Evolutionary conservation across 2,329 filamentous ascomycete species (phyloP).

Genomic region (Cladosporium sp.): DNA sequence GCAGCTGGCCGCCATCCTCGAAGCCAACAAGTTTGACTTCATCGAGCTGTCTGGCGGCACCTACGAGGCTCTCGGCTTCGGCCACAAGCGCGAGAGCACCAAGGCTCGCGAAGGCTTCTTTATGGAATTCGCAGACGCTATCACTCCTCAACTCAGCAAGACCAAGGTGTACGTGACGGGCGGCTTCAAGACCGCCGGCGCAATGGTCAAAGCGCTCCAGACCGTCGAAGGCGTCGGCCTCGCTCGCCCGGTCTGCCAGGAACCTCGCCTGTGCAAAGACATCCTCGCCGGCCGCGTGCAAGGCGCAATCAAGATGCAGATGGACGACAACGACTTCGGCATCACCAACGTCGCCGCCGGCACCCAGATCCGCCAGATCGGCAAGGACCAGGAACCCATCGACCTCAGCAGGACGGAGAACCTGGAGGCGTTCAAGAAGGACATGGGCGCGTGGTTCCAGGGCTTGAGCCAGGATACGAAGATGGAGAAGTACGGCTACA

Average conservation of each 20-base stretch:
- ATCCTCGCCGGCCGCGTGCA: conserved; percentile 49
- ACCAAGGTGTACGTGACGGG: conserved; percentile 62
- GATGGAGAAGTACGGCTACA: conserved; percentile 31
- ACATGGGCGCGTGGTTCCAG: conserved; percentile 46
- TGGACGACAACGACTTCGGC: conserved; percentile 56
- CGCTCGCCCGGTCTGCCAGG: conserved; percentile 55
- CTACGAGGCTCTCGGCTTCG: conserved; percentile 56
- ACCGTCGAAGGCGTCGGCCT: conserved; percentile 62
- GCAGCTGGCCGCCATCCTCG: conserved; percentile 50
- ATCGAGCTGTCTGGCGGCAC: conserved; percentile 63
- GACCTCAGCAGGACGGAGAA: conserved; percentile 53
- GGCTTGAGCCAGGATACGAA: conserved; percentile 9
- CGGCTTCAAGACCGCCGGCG: conserved; percentile 55
- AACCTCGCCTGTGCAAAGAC: conserved; percentile 48
- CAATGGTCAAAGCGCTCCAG: conserved; percentile 59
- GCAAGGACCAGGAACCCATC: conserved; percentile 55
- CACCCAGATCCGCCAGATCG: conserved; percentile 54
- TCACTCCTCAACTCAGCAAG: conserved; percentile 50
- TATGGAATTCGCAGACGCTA: conserved; percentile 58
- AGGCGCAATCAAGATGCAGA: conserved; percentile 49
- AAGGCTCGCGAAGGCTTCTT: conserved; percentile 55
- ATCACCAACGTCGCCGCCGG: conserved; percentile 49
- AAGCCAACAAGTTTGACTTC: conserved; percentile 55
- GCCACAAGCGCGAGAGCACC: conserved; percentile 55
- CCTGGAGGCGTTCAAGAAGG: conserved; percentile 50